These are phyloP conservation scores for Sporothrix brunneoviolacea DNA, from an alignment of 2,329 filamentous ascomycete species.

Conservation along the genomic window DNA sequence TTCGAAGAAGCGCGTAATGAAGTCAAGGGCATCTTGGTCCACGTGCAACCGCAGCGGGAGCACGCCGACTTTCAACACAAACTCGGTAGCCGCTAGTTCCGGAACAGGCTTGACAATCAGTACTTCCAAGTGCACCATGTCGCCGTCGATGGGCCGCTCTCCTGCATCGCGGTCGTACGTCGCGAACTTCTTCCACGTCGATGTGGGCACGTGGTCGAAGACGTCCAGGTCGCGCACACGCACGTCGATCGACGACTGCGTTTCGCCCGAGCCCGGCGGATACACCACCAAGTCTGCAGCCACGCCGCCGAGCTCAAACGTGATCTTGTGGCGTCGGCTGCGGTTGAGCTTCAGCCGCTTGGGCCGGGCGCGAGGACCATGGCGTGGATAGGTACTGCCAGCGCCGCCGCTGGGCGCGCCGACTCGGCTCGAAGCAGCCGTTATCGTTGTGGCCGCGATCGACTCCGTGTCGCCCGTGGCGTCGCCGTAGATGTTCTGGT, in stretches of 20 bases:
- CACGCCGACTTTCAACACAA: slow-evolving; percentile 72
- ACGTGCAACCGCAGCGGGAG: slow-evolving; percentile 87
- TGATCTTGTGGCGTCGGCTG: slow-evolving; percentile 90
- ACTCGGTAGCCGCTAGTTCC: slow-evolving; percentile 79
- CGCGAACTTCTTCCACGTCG: slow-evolving; percentile 96
- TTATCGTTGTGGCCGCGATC: slow-evolving; percentile 56
- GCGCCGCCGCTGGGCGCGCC: slow-evolving; percentile 29
- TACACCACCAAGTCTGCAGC: slow-evolving; percentile 75
- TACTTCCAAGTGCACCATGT: slow-evolving; percentile 85
- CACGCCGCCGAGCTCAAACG: slow-evolving; percentile 83
- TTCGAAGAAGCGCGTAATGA: slow-evolving; percentile 94
- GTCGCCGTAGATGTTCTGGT: slow-evolving; percentile 73
- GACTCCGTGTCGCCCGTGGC: slow-evolving; percentile 84
- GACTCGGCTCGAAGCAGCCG: slow-evolving; percentile 45
- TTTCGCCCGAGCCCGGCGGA: slow-evolving; percentile 69
- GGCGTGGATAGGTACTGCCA: background rate
- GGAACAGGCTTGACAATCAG: slow-evolving; percentile 81
- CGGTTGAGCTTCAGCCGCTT: slow-evolving; percentile 68
- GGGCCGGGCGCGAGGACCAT: slow-evolving; percentile 10
- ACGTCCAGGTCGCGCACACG: slow-evolving; percentile 78
- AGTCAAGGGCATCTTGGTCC: slow-evolving; percentile 94
- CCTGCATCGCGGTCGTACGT: slow-evolving; percentile 86
- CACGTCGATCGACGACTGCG: slow-evolving; percentile 79
- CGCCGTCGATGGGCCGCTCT: slow-evolving; percentile 76
- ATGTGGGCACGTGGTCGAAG: slow-evolving; percentile 89